phyloP scores from a whole-genome alignment of 148 eudicot species.

The Chenopodium formosanum region DNA sequence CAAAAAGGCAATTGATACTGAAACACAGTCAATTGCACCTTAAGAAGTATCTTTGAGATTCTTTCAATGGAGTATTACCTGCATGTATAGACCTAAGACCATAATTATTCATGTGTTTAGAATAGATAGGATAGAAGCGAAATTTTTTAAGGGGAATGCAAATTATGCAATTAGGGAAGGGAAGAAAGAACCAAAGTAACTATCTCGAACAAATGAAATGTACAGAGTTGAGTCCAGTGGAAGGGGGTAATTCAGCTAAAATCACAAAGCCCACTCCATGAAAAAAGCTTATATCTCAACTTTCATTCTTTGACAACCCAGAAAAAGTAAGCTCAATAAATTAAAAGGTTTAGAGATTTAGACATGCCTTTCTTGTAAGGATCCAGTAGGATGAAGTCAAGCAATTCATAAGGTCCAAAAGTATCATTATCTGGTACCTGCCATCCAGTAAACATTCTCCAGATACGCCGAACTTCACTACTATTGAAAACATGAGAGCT shows the following conservation, averaged over 20 bases:
- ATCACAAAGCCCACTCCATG: not conserved
- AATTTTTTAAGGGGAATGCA: not conserved
- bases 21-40: not conserved
- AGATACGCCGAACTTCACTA: conserved; percentile 50
- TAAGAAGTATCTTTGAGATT: not conserved
- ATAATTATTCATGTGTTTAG: not conserved
- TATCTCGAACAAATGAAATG: not conserved
- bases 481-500: conserved; percentile 32
- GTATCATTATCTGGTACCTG: conserved; percentile 46
- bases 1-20: not conserved
- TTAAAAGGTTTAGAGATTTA: conserved; percentile 6
- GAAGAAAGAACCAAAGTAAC: not conserved
- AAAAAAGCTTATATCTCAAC: not conserved
- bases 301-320: not conserved
- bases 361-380: conserved; percentile 50
- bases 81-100: not conserved
- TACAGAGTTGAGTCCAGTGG: not conserved
- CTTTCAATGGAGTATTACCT: not conserved
- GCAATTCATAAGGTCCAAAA: conserved; percentile 68
- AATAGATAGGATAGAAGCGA: not conserved
- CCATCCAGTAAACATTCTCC: conserved; percentile 53
- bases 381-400: conserved; percentile 46
- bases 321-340: not conserved
- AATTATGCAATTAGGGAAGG: not conserved
- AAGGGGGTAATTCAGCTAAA: not conserved